Conservation (phyloP, 192 early-diverging fungal genomes). For the Gamsiella multidivaricata region DNA sequence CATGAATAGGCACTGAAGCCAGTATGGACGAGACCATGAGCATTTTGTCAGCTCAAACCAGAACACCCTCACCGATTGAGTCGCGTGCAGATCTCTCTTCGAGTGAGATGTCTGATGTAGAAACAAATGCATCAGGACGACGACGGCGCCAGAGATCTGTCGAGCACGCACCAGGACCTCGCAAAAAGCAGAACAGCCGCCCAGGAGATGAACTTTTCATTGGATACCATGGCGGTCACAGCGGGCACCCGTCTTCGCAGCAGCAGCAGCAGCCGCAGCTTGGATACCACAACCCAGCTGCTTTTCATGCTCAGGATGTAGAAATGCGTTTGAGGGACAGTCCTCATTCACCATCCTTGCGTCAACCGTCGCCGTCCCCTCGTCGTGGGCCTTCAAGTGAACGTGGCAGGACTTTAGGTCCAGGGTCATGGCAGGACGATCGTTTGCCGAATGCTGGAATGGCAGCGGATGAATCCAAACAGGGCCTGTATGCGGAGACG, state of each 20-base stretch:
- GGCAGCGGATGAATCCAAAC: not conserved
- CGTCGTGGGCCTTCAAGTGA: slow-evolving; percentile 33
- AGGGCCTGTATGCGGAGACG: slow-evolving; percentile 40
- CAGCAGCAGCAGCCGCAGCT: slow-evolving; percentile 6
- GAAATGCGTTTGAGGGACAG: slow-evolving; percentile 24
- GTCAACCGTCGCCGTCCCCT: slow-evolving; percentile 14
- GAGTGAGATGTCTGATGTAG: slow-evolving; percentile 44
- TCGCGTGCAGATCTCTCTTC: slow-evolving; percentile 25
- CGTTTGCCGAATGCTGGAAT: slow-evolving; percentile 7
- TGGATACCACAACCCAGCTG: slow-evolving; percentile 11
- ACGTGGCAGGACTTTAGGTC: slow-evolving; percentile 6
- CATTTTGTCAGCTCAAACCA: slow-evolving; percentile 31
- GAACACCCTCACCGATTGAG: slow-evolving; percentile 37
- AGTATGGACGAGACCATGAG: slow-evolving; percentile 54
- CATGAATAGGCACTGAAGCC: slow-evolving; percentile 27
- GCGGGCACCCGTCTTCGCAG: slow-evolving; percentile 6
- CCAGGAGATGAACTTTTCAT: slow-evolving; percentile 46
- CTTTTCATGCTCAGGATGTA: slow-evolving; percentile 10
- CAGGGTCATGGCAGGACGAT: slow-evolving; percentile 24
- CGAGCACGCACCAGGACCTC: slow-evolving; percentile 23
- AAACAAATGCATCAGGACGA: slow-evolving; percentile 20
- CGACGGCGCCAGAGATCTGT: slow-evolving; percentile 21
- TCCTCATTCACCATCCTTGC: slow-evolving; percentile 14
- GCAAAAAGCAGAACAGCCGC: slow-evolving; percentile 30
- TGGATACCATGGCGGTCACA: slow-evolving; percentile 23